phyloP scores from a whole-genome alignment of 2,329 filamentous ascomycete species.

The Annulohypoxylon truncatum region DNA sequence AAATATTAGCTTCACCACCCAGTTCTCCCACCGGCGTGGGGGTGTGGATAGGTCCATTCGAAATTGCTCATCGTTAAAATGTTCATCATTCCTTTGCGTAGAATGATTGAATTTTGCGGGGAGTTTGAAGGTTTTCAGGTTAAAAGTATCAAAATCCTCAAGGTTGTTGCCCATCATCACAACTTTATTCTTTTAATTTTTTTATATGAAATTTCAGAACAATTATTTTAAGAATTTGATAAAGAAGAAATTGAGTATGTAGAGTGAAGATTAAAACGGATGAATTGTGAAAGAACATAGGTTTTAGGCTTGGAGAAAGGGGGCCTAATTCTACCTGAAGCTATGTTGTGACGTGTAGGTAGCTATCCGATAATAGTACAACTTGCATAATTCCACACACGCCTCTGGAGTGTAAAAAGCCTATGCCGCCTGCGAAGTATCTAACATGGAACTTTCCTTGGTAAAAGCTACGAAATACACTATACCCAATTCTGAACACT shows the following conservation, averaged over 20 bases:
- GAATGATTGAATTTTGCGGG: conserved; percentile 6
- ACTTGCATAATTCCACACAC: conserved; percentile 20
- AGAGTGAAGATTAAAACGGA: neutral
- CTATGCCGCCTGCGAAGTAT: neutral
- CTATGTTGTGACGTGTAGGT: conserved; percentile 11
- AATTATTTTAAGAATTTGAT: neutral
- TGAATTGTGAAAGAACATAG: neutral
- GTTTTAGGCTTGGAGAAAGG: conserved; percentile 2
- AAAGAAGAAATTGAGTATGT: neutral
- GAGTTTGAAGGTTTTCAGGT: neutral
- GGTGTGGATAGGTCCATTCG: conserved; percentile 14
- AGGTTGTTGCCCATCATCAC: conserved; percentile 9
- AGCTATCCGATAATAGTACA: neutral
- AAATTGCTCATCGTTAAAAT: conserved; percentile 3
- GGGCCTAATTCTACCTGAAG: neutral
- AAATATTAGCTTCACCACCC: conserved; percentile 30
- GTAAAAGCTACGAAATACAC: neutral
- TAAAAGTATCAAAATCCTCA: neutral
- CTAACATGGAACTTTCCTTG: neutral
- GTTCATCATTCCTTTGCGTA: conserved; percentile 1
- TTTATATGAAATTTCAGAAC: no score
- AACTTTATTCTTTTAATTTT: no score
- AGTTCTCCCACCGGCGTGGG: conserved; percentile 24
- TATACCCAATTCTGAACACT: neutral
- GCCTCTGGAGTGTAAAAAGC: conserved; percentile 6